Conservation (phyloP, 345 rosid species). For the Arabidopsis thaliana region TAIR10.1 NC_003071.7:12520501-12521000, state of each 20-base stretch:
- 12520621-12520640: constrained; percentile 39
- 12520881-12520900: no score
- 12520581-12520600: constrained; percentile 36
- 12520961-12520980: no score
- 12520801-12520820: background rate
- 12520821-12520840: no score
- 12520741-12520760: constrained; percentile 6
- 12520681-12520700: background rate
- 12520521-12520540: constrained; percentile 45
- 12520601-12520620: constrained; percentile 35
- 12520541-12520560: constrained; percentile 43
- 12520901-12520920: no score
- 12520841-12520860: no score
- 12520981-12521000: no score
- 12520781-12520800: background rate
- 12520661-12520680: constrained; percentile 34
- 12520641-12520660: constrained; percentile 37
- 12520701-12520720: constrained; percentile 4
- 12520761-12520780: background rate
- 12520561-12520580: constrained; percentile 44
- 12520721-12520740: constrained; percentile 14
- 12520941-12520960: no score
- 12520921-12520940: no score
- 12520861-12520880: no score
- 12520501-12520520: constrained; percentile 42